Percentiles rank a stretch among this genome's conserved stretches.
Conservation (phyloP, 78 protist species). For the slime mould (Dictyostelium discoideum) region DNA sequence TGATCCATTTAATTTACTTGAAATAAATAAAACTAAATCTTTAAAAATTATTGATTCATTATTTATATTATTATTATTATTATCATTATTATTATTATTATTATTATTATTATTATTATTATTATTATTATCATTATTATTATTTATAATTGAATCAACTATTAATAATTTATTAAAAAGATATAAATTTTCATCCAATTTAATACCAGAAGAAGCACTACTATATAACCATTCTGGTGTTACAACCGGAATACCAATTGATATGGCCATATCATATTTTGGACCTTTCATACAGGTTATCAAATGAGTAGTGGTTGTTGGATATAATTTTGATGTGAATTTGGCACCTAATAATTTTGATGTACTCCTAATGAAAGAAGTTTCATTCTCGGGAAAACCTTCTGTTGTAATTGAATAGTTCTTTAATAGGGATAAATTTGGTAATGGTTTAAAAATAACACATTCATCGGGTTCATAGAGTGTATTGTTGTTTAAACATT, state of each 20-base stretch:
- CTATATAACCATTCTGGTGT: not conserved
- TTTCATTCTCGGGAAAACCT: not conserved
- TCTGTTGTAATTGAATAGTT: not conserved
- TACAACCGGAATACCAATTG: not conserved
- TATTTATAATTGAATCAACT: not conserved
- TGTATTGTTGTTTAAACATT: not conserved
- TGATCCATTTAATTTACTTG: not conserved
- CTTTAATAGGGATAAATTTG: not conserved
- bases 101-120: not conserved
- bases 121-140: not conserved
- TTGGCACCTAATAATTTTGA: constrained; percentile 12
- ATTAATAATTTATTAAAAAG: not conserved
- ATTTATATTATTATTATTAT: not conserved
- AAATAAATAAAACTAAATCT: not conserved
- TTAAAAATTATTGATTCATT: not conserved
- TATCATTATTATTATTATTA: constrained; percentile 4
- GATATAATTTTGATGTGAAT: not conserved
- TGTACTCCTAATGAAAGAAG: not conserved
- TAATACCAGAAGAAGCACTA: not conserved
- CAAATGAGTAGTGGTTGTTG: not conserved
- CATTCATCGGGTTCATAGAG: not conserved
- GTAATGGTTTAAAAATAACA: constrained; percentile 8
- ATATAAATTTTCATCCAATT: not conserved
- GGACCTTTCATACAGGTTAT: not conserved
- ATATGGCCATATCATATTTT: not conserved